Percentiles rank a stretch among this genome's conserved stretches.
Evolutionary conservation across 2,329 filamentous ascomycete species (phyloP).

Genomic region (Epichloe sibirici): DNA sequence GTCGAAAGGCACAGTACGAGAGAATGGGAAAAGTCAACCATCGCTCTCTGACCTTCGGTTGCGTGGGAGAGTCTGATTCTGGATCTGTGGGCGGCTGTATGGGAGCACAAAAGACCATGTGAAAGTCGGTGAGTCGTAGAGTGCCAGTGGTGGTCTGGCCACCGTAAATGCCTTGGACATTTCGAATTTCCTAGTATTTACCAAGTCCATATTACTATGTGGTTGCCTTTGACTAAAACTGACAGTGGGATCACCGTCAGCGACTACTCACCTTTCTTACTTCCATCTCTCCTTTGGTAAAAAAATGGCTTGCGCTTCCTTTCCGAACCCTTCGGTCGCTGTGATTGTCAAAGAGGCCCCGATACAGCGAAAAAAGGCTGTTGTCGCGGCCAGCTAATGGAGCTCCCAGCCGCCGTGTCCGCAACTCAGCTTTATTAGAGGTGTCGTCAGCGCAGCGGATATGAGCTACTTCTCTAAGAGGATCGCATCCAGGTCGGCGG

Average conservation of each 20-base stretch:
- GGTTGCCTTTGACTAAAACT: neutral
- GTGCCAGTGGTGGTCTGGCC: constrained; percentile 45
- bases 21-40: constrained; percentile 97
- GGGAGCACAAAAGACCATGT: constrained; percentile 42
- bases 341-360: neutral
- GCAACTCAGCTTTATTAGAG: neutral
- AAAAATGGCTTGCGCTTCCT: neutral
- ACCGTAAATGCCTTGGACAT: constrained; percentile 47
- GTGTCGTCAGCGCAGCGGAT: constrained; percentile 1
- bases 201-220: neutral
- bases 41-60: constrained; percentile 45
- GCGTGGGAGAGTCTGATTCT: constrained; percentile 11
- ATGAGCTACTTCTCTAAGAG: neutral
- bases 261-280: constrained; percentile 25
- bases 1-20: constrained; percentile 63
- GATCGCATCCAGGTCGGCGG: neutral
- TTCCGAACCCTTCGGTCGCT: neutral
- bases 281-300: constrained; percentile 21
- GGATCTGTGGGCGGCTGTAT: constrained; percentile 18
- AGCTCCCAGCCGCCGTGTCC: neutral
- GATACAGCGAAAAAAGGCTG: neutral
- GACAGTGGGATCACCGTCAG: neutral
- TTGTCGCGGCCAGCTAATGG: neutral
- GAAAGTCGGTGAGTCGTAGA: constrained; percentile 50
- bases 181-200: constrained; percentile 33